A percentile compares a stretch with the other conserved stretches of the same genome.
These are phyloP conservation scores for Sclerospora graminicola DNA, from an alignment of 352 stramenopile species.

Conservation along the genomic window DNA sequence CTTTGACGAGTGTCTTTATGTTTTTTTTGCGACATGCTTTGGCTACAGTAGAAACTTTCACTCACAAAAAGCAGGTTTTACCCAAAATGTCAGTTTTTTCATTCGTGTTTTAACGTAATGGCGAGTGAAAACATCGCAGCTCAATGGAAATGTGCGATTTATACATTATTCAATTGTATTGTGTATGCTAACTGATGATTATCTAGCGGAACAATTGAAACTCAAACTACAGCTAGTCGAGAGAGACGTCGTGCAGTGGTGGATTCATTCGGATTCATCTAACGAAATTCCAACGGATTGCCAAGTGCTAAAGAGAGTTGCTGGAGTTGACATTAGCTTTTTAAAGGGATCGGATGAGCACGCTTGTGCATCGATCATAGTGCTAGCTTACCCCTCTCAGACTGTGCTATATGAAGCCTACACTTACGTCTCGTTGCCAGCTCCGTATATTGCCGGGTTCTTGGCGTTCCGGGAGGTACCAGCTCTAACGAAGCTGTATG, in stretches of 20 bases:
- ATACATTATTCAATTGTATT: neutral
- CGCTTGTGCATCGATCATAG: conserved; percentile 73
- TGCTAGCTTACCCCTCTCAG: conserved; percentile 55
- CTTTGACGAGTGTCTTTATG: too few relatives aligned
- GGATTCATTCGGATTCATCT: conserved; percentile 6
- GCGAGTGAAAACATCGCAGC: conserved; percentile 1
- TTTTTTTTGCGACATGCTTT: too few relatives aligned
- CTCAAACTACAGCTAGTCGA: conserved; percentile 47
- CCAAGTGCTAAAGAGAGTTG: conserved; percentile 30
- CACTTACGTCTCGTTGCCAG: conserved; percentile 71
- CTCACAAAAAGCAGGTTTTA: neutral
- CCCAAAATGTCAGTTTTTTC: too few relatives aligned
- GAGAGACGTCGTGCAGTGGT: conserved; percentile 34
- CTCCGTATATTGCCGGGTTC: conserved; percentile 74
- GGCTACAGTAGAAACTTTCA: too few relatives aligned
- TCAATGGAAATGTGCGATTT: conserved; percentile 21
- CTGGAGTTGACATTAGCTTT: conserved; percentile 80
- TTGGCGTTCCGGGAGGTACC: conserved; percentile 74
- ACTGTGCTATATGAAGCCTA: conserved; percentile 70
- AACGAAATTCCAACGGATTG: neutral
- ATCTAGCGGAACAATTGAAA: conserved; percentile 35
- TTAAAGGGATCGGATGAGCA: conserved; percentile 69
- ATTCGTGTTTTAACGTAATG: conserved; percentile 3
- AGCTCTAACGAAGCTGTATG: conserved; percentile 57
- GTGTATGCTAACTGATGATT: neutral